Evolutionary conservation across 2,329 filamentous ascomycete genomes (phyloP).

Genomic region (Phaeosphaeria sp.): DNA sequence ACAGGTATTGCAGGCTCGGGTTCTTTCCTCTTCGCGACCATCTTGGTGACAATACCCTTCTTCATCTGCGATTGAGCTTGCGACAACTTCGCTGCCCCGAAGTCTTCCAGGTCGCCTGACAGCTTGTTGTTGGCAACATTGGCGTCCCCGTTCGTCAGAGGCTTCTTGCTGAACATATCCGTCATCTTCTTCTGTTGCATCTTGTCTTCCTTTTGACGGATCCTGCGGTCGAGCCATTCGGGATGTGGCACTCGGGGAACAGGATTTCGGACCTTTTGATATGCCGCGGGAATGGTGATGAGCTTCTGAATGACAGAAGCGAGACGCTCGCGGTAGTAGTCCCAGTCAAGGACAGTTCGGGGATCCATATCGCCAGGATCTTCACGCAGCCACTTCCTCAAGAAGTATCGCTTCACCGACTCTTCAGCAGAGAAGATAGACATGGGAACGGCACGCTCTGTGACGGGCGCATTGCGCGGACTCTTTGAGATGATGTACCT

Average conservation of each 20-base stretch:
- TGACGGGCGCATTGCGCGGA: slow-evolving; percentile 89
- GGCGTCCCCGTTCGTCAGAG: slow-evolving; percentile 73
- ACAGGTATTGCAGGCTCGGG: slow-evolving; percentile 58
- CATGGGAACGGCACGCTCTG: slow-evolving; percentile 90
- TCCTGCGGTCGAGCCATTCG: slow-evolving; percentile 93
- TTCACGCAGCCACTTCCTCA: slow-evolving; percentile 95
- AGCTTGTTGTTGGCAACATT: slow-evolving; percentile 67
- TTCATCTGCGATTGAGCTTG: slow-evolving; percentile 48
- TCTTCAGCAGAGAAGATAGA: slow-evolving; percentile 97
- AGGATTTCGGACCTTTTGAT: slow-evolving; percentile 94
- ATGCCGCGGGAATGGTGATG: slow-evolving; percentile 95
- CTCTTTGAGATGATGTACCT: slow-evolving; percentile 97
- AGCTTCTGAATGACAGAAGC: slow-evolving; percentile 98
- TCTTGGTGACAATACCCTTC: slow-evolving; percentile 52
- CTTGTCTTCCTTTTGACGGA: slow-evolving; percentile 94
- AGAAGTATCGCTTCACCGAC: slow-evolving; percentile 82
- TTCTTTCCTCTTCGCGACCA: slow-evolving; percentile 58
- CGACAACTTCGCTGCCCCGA: slow-evolving; percentile 65
- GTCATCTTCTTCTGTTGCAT: slow-evolving; percentile 99
- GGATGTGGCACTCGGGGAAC: slow-evolving; percentile 93
- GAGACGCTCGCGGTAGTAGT: slow-evolving; percentile 94
- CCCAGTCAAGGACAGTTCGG: slow-evolving; percentile 89
- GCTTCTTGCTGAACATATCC: slow-evolving; percentile 80
- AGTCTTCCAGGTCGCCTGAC: slow-evolving; percentile 78
- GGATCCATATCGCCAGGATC: slow-evolving; percentile 92